Evolutionary conservation across 2,329 filamentous ascomycete species (phyloP), one percentile per base, ranked within the genome.

Genomic region (Zasmidium citrigriseum): DNA sequence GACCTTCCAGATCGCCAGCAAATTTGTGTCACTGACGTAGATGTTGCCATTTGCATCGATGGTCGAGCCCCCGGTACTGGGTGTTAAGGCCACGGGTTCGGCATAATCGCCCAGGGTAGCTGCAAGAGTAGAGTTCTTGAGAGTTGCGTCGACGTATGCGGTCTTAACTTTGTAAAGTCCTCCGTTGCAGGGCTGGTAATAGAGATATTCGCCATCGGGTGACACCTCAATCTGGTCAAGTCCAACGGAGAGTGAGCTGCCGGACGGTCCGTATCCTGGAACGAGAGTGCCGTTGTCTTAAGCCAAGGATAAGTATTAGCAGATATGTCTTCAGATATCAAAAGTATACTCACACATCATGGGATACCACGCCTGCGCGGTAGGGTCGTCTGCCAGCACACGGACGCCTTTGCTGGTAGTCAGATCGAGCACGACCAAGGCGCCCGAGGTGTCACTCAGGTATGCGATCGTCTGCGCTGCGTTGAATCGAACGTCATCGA

Each of bases 1-100:
- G 29, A 70, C 64, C 44, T 58, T 68, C 56, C 68, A 58, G 23
- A 70, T 64, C 5, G 61, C 34, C 54, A 68, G 65, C 24, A 62
- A 55, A 51, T 75, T 68, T 1, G 67, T 70, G 59, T 75, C 73
- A 61, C 68, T 72, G 52, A 64, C 54, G 58, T 75, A 76, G 46
- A 75, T 72, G 52, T 73, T 75, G 2, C 74, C 74, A 4, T 69
- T 48, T 0, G 69, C 73, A 54, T 75, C 74, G 44, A 75, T 75
- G 12, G 73, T 71, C 4, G 70, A 73, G 23, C 72, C 73, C 18
- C 72, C 73, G 1, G 73, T 76, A 11, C 65, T 67, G 2, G 73
- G 72, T 3, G 73, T 76, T 16, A 70, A 58, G 1, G 73, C 64
- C 48, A 69, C 74, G 1, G 73, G 67, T 52, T 67, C 61, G 4